Evolutionary conservation across 2,329 filamentous ascomycete genomes (phyloP), one percentile per base, ranked within the genome.

Genomic region (Lojkania enalia): DNA sequence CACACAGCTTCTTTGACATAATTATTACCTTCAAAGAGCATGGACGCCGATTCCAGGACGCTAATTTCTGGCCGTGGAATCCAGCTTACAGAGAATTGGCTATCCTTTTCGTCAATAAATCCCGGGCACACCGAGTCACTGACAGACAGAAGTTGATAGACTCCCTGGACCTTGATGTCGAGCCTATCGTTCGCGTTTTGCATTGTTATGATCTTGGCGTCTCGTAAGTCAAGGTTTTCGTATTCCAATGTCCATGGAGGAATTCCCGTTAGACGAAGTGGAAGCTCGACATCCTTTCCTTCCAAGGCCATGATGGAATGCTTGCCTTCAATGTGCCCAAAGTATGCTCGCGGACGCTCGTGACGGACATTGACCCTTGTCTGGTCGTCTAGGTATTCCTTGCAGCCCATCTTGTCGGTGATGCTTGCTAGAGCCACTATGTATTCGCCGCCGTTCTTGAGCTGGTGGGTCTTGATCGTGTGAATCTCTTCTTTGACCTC

Each of bases 371-470:
- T 82, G 49, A 99, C 87, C 71, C 88, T 92, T 41, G 86, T 80
- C 66, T 92, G 88, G 45, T 94, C 87, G 60, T 94, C 87, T 44
- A 97, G 72, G 63, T 87, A 86, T 41, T 88, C 89, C 60, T 90
- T 90, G 72, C 94, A 99, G 31, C 86, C 87, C 44, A 88, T 86
- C 63, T 81, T 85, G 64, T 99, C 94, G 54, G 90, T 88, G 43
- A 99, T 82, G 57, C 86, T 92, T 41, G 86, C 90, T 48, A 99
- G 76, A 35, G 90, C 85, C 48, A 99, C 74, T 9, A 87, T 88
- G 67, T 97, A 96, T 61, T 96, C 90, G 42, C 94, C 94, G 48
- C 94, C 94, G 63, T 87, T 86, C 5, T 77, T 77, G 31, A 99
- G 75, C 14, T 80, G 77, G 2, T 86, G 81, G 0, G 92, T 96